Evolutionary conservation across 225 moss, liverwort and hornwort genomes (phyloP), one percentile per base, ranked within the genome.

Genomic region (Ulota crispa): DNA sequence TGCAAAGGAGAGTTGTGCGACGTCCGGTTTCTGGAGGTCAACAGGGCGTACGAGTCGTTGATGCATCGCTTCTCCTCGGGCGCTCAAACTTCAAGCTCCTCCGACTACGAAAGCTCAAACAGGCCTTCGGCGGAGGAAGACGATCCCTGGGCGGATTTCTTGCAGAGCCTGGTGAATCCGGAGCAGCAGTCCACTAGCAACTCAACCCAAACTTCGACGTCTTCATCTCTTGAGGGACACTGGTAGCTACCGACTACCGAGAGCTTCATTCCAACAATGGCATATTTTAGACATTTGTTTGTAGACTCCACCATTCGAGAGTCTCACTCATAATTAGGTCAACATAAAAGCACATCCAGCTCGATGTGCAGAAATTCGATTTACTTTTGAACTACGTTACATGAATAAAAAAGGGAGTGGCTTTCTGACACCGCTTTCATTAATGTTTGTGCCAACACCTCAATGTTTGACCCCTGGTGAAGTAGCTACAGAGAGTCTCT

Each of bases 1-100:
- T 72, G 77, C 78, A 64, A 55, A 72, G 36, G 56, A 6, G 36
- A 56, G 56, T 23, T 12, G n/a, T 32, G 73, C 6, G 55, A 73
- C 21, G 71, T 52, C 11, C 52, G 52, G 4, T 52, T 53, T 20
- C 30, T 52, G 36, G 34, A 72, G 23, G 34, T 72, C 72, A 72
- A 55, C n/a, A 52, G 55, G 56, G 56, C 73, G 24, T 73, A 36
- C 37, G 73, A 73, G 47, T n/a, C 73, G 52, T 52, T 71, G 52
- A 71, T 71, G 52, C 52, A 53, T 31, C 50, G 3, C 2, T 3
- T 71, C 30, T 20, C 20, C 20, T 52, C 31, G 19, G 9, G n/a
- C 24, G n/a, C 68, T 68, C 68, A 14, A 15, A 14, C 26, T 24
- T n/a, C n/a, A n/a, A 65, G 65, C 34, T 71, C 71, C 71, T 52